phyloP scores from a whole-genome alignment of 139 green algal species.

The Asterochloris erici region DNA sequence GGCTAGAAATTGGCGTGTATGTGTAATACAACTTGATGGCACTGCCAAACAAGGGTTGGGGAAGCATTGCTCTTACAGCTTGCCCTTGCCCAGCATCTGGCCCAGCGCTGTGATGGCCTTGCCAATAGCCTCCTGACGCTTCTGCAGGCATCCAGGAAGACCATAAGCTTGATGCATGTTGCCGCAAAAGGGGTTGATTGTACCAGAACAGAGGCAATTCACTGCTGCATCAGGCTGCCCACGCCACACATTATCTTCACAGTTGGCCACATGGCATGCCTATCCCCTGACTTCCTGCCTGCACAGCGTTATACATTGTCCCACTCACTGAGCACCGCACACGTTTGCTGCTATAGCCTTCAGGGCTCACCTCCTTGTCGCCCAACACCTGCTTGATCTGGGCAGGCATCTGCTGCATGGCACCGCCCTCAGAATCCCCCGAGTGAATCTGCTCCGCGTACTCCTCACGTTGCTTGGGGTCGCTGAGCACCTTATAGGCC shows the following conservation, averaged over 20 bases:
- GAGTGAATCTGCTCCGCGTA: constrained; percentile 6
- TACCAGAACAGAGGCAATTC: neutral
- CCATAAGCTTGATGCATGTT: neutral
- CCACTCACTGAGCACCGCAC: too few species aligned
- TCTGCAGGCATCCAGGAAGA: constrained; percentile 1
- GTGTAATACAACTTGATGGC: too few species aligned
- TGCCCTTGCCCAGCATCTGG: constrained; percentile 7
- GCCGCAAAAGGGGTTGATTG: neutral
- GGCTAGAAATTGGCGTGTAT: too few species aligned
- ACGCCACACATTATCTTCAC: neutral
- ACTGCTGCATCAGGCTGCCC: neutral
- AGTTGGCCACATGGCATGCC: too few species aligned
- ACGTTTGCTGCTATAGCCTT: too few species aligned
- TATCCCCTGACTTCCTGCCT: too few species aligned
- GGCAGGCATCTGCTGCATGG: too few species aligned
- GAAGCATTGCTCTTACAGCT: neutral
- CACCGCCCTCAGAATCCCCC: too few species aligned
- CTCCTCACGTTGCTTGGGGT: neutral
- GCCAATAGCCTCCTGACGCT: constrained; percentile 7
- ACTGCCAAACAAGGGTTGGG: too few species aligned
- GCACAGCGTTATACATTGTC: too few species aligned
- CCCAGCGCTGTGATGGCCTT: constrained; percentile 10
- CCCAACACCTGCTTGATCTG: too few species aligned
- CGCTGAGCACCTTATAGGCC: constrained; percentile 1
- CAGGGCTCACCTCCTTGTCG: too few species aligned